Percentiles rank a stretch among this genome's conserved stretches.
Evolutionary conservation across 352 stramenopile genomes (phyloP).

Genomic region (Phytophthora pini): DNA sequence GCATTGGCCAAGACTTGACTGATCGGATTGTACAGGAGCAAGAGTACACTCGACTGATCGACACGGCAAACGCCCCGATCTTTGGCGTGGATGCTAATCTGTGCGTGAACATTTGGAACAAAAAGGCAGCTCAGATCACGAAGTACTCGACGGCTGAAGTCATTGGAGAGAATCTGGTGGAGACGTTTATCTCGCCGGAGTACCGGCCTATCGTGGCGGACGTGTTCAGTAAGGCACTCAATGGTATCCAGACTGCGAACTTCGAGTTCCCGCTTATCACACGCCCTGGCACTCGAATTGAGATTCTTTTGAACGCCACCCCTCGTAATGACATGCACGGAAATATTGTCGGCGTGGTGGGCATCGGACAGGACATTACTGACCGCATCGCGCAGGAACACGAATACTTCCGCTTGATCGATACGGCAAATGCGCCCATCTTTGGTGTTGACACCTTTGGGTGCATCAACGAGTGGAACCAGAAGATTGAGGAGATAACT

Average conservation of each 20-base stretch:
- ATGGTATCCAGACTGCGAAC: slow-evolving; percentile 78
- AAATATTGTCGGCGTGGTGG: slow-evolving; percentile 87
- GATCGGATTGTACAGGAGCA: slow-evolving; percentile 88
- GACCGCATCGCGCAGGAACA: slow-evolving; percentile 80
- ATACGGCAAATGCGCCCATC: slow-evolving; percentile 79
- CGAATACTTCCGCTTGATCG: slow-evolving; percentile 80
- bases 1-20: slow-evolving; percentile 89
- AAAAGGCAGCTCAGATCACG: slow-evolving; percentile 91
- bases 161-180: slow-evolving; percentile 81
- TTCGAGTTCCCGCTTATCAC: slow-evolving; percentile 91
- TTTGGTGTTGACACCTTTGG: slow-evolving; percentile 79
- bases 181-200: slow-evolving; percentile 86
- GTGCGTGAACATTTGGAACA: slow-evolving; percentile 93
- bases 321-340: slow-evolving; percentile 71
- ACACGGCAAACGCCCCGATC: slow-evolving; percentile 91
- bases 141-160: slow-evolving; percentile 83
- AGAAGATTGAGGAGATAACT: slow-evolving; percentile 81
- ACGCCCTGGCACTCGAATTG: slow-evolving; percentile 69
- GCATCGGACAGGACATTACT: slow-evolving; percentile 88
- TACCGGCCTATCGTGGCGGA: slow-evolving; percentile 72
- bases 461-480: slow-evolving; percentile 81
- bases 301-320: slow-evolving; percentile 82
- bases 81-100: slow-evolving; percentile 91
- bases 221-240: slow-evolving; percentile 74
- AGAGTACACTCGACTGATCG: slow-evolving; percentile 91